Evolutionary conservation across 2,329 filamentous ascomycete species (phyloP), one percentile per base, ranked within the genome.

Genomic region (Colletotrichum cuscutae): DNA sequence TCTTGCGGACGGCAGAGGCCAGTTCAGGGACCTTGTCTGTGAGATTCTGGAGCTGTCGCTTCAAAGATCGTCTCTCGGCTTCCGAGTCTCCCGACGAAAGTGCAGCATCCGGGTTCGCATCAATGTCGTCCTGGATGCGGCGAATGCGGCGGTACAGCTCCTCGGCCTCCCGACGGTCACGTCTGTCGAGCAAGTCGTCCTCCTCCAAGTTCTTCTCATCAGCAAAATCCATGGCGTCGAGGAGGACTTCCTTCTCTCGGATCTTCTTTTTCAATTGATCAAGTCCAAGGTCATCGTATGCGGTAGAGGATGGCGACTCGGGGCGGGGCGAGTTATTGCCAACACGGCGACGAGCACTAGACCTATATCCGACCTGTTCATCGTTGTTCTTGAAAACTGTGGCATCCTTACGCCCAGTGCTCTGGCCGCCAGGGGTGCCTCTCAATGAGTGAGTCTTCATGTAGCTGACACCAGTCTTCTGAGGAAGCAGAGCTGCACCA

Each of bases 351-450:
- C 97, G 94, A 66, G 97, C 97, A 81, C 95, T 98, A 13, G 97
- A 98, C 77, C 93, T 93, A 80, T 99, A 99, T 5, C 95, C 95
- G 78, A 97, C 90, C 72, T 95, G 93, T 77, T 98, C 95, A 78
- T 98, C 95, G 76, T 98, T 97, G 80, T 98, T 98, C 80, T 97
- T 96, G 84, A 96, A 99, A 3, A 98, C 93, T 0, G 97, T 99
- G 3, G 94, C 97, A 84, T 99, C 97, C 82, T 98, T 98, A 61
- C 95, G 93, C 49, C 89, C 89, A 57, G 85, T 85, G 57, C 86
- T 86, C 61, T 88, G 84, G 2, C 89, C 88, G 46, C 87, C 88
- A 32, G 88, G 88, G 28, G 87, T 87, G 19, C 91, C 90, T 70
- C 92, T 91, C 87, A 99, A 97, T 0, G 97, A 99, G 77, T 97